Evolutionary conservation across 2,329 filamentous ascomycete genomes (phyloP).

Genomic region (Bipolaris zeicola): DNA sequence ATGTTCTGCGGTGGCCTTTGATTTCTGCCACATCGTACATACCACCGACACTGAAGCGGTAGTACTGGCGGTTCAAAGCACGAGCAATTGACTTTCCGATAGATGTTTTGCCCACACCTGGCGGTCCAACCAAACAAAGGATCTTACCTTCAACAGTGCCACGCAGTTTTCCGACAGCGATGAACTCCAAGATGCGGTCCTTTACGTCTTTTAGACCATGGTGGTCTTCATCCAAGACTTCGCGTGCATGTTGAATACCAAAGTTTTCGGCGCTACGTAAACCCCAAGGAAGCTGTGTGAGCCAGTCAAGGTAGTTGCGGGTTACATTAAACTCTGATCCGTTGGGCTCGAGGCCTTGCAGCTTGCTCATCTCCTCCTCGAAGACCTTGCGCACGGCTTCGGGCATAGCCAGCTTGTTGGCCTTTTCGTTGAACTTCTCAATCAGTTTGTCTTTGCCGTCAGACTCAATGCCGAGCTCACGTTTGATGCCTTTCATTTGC

Average conservation of each 20-base stretch:
- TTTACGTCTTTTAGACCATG: slow-evolving; percentile 98
- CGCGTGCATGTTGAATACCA: slow-evolving; percentile 87
- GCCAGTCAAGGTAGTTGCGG: slow-evolving; percentile 96
- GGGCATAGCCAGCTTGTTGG: slow-evolving; percentile 91
- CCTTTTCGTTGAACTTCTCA: slow-evolving; percentile 97
- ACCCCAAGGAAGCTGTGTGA: slow-evolving; percentile 98
- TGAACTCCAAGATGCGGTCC: slow-evolving; percentile 96
- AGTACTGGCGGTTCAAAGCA: slow-evolving; percentile 94
- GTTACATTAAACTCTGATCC: slow-evolving; percentile 99
- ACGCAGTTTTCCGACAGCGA: slow-evolving; percentile 94
- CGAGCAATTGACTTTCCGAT: slow-evolving; percentile 98
- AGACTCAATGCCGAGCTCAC: slow-evolving; percentile 93
- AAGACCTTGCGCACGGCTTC: slow-evolving; percentile 97
- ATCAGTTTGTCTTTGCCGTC: slow-evolving; percentile 98
- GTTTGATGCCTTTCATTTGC: slow-evolving; percentile 97
- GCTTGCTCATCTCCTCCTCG: slow-evolving; percentile 96
- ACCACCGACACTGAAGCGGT: slow-evolving; percentile 96
- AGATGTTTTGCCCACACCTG: slow-evolving; percentile 97
- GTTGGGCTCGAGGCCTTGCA: slow-evolving; percentile 91
- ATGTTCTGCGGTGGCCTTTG: slow-evolving; percentile 95
- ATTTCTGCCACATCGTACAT: slow-evolving; percentile 98
- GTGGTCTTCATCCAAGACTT: slow-evolving; percentile 92
- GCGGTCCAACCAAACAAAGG: slow-evolving; percentile 93
- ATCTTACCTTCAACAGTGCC: slow-evolving; percentile 99
- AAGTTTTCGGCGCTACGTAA: slow-evolving; percentile 96